A percentile compares a stretch with the other conserved stretches of the same genome.
phyloP scores from a whole-genome alignment of 2,329 filamentous ascomycete species.

The Sarocladium oryzae region DNA sequence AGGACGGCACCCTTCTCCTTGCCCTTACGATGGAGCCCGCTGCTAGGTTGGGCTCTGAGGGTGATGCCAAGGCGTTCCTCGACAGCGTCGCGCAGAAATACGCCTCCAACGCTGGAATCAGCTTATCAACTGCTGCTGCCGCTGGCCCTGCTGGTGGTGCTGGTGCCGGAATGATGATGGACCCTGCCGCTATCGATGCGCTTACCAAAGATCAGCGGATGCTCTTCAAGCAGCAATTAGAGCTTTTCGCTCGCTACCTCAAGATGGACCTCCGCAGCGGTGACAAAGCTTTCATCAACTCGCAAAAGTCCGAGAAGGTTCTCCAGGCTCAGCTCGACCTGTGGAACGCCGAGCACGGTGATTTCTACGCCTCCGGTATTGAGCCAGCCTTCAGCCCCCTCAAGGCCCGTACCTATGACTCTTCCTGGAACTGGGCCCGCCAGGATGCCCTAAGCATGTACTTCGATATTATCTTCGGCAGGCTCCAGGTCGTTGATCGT shows the following conservation, averaged over 20 bases:
- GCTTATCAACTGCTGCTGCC: conserved; percentile 67
- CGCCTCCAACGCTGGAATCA: conserved; percentile 75
- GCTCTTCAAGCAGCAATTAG: conserved; percentile 96
- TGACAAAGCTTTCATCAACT: conserved; percentile 83
- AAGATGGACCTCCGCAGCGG: conserved; percentile 97
- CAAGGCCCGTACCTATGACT: conserved; percentile 95
- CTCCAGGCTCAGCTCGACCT: conserved; percentile 91
- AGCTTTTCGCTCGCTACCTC: conserved; percentile 89
- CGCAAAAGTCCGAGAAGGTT: conserved; percentile 77
- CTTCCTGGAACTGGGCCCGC: conserved; percentile 98
- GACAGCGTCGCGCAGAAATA: conserved; percentile 89
- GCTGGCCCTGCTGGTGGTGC: conserved; percentile 66
- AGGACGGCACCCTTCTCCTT: conserved; percentile 83
- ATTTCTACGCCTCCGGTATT: conserved; percentile 92
- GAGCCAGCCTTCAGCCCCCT: conserved; percentile 88
- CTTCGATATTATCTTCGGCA: conserved; percentile 97
- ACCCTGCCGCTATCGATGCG: conserved; percentile 92
- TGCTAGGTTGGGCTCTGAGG: conserved; percentile 79
- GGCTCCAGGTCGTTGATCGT: conserved; percentile 85
- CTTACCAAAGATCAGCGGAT: conserved; percentile 94
- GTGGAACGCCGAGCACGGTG: conserved; percentile 92
- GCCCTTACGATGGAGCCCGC: conserved; percentile 90
- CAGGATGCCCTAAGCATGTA: conserved; percentile 98
- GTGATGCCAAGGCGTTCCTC: conserved; percentile 86
- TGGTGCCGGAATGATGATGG: conserved; percentile 96